These are phyloP conservation scores for Hirsutella minnesotensis DNA, from an alignment of 2,329 filamentous ascomycete genomes.

Conservation along the genomic window DNA sequence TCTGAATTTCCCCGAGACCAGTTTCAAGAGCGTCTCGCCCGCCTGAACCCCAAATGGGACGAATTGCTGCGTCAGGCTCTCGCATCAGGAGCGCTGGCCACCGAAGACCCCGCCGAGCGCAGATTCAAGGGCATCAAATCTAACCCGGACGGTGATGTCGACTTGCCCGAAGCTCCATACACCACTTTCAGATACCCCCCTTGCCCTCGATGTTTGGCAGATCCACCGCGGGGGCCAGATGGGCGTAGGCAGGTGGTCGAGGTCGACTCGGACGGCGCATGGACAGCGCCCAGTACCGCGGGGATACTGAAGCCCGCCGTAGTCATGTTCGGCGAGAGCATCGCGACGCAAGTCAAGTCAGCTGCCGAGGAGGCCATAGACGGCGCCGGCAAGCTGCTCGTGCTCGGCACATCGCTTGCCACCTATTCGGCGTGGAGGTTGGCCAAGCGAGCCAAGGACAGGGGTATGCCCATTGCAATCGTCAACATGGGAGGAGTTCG, in stretches of 20 bases:
- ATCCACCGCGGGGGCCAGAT: conserved; percentile 44
- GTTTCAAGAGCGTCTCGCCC: conserved; percentile 67
- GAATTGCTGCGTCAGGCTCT: conserved; percentile 62
- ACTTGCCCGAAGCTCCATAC: conserved; percentile 78
- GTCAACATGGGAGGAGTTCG: conserved; percentile 79
- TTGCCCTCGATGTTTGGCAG: conserved; percentile 66
- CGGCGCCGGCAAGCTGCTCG: conserved; percentile 58
- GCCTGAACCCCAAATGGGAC: conserved; percentile 79
- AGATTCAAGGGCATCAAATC: conserved; percentile 60
- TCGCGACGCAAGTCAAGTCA: conserved; percentile 54
- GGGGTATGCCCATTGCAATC: conserved; percentile 75
- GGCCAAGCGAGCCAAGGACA: conserved; percentile 70
- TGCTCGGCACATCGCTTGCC: conserved; percentile 81
- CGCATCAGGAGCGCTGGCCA: conserved; percentile 61
- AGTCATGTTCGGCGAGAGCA: conserved; percentile 93
- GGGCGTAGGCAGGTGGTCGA: conserved; percentile 48
- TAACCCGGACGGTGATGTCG: conserved; percentile 92
- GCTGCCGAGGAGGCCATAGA: conserved; percentile 75
- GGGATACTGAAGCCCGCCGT: conserved; percentile 89
- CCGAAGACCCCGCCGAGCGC: conserved; percentile 62
- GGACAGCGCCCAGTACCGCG: conserved; percentile 50
- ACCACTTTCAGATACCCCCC: conserved; percentile 83
- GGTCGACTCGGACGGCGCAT: conserved; percentile 72
- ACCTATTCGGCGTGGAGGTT: conserved; percentile 93
- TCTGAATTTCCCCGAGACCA: conserved; percentile 56